These are phyloP conservation scores for Hermanozyma aechmeae DNA, from an alignment of 805 yeast species.

Conservation along the genomic window DNA sequence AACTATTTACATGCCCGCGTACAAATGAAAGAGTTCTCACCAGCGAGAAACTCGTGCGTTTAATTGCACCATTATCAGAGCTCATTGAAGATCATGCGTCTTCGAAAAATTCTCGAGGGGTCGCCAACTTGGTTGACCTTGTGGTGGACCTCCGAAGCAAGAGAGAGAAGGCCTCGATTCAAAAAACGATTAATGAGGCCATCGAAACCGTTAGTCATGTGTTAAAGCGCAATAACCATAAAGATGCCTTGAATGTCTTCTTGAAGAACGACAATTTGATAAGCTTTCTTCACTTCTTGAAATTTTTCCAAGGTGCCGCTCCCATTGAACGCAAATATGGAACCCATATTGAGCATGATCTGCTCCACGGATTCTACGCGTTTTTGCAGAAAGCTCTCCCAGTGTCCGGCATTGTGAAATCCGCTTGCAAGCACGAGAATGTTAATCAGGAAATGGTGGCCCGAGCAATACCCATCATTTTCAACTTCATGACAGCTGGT, in stretches of 20 bases:
- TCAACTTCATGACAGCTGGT: slow-evolving; percentile 19
- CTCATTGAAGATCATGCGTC: slow-evolving; percentile 34
- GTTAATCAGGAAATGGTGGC: slow-evolving; percentile 10
- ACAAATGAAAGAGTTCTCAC: slow-evolving; percentile 22
- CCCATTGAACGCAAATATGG: slow-evolving; percentile 51
- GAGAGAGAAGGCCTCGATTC: slow-evolving; percentile 13
- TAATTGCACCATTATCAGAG: slow-evolving; percentile 38
- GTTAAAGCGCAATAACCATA: slow-evolving; percentile 14
- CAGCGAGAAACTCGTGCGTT: slow-evolving; percentile 14
- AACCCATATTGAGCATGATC: slow-evolving; percentile 58
- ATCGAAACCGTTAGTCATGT: slow-evolving; percentile 21
- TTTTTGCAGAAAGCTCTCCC: slow-evolving; percentile 42
- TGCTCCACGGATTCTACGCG: slow-evolving; percentile 33
- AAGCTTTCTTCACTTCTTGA: slow-evolving; percentile 37
- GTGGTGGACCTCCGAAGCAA: slow-evolving; percentile 8
- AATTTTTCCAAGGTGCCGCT: slow-evolving; percentile 51
- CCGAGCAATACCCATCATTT: slow-evolving; percentile 22
- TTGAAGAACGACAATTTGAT: slow-evolving; percentile 28
- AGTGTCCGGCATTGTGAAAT: slow-evolving; percentile 31
- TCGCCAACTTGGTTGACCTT: slow-evolving; percentile 19
- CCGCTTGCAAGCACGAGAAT: slow-evolving; percentile 15
- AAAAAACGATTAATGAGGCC: slow-evolving; percentile 21
- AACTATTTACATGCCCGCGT: slow-evolving; percentile 36
- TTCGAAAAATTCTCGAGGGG: slow-evolving; percentile 24
- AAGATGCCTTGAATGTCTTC: slow-evolving; percentile 11